phyloP scores from a whole-genome alignment of 345 rosid species.

The Arabidopsis suecica region DNA sequence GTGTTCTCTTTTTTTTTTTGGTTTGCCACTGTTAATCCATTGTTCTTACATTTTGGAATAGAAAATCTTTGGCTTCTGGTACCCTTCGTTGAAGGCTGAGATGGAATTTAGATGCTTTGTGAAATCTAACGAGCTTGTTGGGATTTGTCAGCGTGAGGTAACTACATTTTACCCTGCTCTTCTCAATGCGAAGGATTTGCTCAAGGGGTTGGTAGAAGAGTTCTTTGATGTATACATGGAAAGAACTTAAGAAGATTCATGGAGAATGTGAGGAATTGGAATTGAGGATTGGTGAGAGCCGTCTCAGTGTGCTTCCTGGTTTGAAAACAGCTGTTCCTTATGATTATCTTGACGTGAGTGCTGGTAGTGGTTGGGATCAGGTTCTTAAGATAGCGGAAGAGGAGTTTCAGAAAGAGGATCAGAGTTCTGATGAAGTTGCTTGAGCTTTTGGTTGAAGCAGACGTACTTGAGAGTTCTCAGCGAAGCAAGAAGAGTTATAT shows the following conservation, averaged over 20 bases:
- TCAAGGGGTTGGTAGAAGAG: conserved; percentile 51
- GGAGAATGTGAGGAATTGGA: conserved; percentile 46
- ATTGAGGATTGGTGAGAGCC: conserved; percentile 73
- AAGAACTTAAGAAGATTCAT: conserved; percentile 59
- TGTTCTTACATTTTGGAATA: no score
- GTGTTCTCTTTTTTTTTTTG: no score
- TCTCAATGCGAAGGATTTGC: conserved; percentile 47
- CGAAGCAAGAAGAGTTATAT: neutral
- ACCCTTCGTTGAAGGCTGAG: conserved; percentile 62
- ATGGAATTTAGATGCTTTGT: conserved; percentile 90
- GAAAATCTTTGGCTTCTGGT: conserved; percentile 42
- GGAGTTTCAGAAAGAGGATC: conserved; percentile 49
- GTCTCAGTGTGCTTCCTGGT: conserved; percentile 61
- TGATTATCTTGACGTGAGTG: conserved; percentile 66
- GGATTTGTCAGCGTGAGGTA: conserved; percentile 76
- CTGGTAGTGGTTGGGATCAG: conserved; percentile 86
- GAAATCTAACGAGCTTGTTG: conserved; percentile 56
- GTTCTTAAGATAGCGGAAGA: conserved; percentile 64
- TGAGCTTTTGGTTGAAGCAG: conserved; percentile 31
- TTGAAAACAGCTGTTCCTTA: conserved; percentile 74
- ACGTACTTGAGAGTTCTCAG: neutral
- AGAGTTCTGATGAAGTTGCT: conserved; percentile 40
- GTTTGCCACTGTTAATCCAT: no score
- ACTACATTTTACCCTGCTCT: conserved; percentile 76
- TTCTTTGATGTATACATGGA: conserved; percentile 76